Base-by-base conservation (phyloP, 2,329 filamentous ascomycete species). In the Catunica adiposa region DNA sequence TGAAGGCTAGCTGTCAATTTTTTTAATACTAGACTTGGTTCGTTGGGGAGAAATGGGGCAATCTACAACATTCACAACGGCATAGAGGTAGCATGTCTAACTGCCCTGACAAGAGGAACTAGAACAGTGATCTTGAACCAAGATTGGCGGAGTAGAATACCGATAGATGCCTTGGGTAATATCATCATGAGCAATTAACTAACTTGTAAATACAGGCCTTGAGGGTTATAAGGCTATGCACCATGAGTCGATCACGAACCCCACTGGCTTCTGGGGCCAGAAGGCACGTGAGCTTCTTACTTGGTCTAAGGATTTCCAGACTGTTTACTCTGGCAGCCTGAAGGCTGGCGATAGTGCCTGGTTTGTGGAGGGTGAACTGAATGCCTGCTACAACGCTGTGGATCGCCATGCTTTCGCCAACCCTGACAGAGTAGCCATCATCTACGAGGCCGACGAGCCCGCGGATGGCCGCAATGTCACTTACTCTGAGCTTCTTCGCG, bases 381-480 rank as follows among this genome's bases (percentile, higher is more conserved):
- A 98, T 65, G 92, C 92, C 60, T 92, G 86, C 26, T 97, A 89
- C 80, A 98, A 98, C 75, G 94, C 89, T 66, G 83, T 98, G 61
- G 92, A 98, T 66, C 86, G 92, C 60, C 90, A 97, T 70, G 92
- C 92, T n/a, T 79, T 94, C 71, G 89, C 89, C 71, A 82, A 95
- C 71, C 92, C 92, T 51, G 74, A 97, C 72, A 88, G 84, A 72
- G 82, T 92, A 51, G 92, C 92, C 68, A 94, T 98, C 71, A 95
- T 97, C 73, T 98, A 97, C 74, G 92, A 98, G 74, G 90, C 89
- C 59, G 92, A 98, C 65, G 92, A 98, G 71, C 80, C 84, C 44
- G 76, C 71, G 55, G 85, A 94, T 66, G 89, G 92, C 66, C 88
- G 90, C 62, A 89, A 78, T 62, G 84, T 98, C 68, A 92, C 87